A percentile compares a stretch with the other conserved stretches of the same genome.
Conservation (phyloP, 2,329 filamentous ascomycete species). For the Eutypa lata region DNA sequence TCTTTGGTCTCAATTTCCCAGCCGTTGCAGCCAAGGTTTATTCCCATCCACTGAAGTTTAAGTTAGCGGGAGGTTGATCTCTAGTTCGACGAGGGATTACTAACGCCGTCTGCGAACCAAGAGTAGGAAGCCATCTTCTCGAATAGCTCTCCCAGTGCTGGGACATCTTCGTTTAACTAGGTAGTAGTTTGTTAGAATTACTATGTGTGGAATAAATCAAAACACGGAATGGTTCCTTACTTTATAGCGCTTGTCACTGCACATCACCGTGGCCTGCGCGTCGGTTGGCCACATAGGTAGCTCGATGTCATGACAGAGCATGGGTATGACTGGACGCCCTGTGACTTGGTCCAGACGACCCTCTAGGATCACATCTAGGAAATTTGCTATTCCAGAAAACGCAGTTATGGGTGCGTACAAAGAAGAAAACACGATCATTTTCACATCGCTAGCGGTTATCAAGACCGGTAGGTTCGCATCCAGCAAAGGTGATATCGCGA, state of each 20-base stretch:
- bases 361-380: conserved; percentile 28
- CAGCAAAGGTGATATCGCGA: conserved; percentile 21
- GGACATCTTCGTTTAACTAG: conserved; percentile 29
- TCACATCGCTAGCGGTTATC: conserved; percentile 35
- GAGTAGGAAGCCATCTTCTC: conserved; percentile 28
- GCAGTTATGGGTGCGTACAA: conserved; percentile 30
- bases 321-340: conserved; percentile 2
- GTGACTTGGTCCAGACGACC: conserved; percentile 14
- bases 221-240: conserved; percentile 1
- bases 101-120: conserved; percentile 35
- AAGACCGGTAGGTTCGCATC: conserved; percentile 30
- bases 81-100: conserved; percentile 4
- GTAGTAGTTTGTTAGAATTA: not conserved
- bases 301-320: conserved; percentile 19
- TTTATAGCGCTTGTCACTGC: conserved; percentile 31
- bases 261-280: conserved; percentile 28
- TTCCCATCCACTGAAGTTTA: conserved; percentile 25
- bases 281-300: conserved; percentile 25
- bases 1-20: conserved; percentile 32
- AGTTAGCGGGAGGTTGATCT: conserved; percentile 14
- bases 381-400: conserved; percentile 31
- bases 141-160: conserved; percentile 24
- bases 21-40: conserved; percentile 31
- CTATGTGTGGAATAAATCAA: not conserved
- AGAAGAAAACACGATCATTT: conserved; percentile 30